A percentile compares a stretch with the other conserved stretches of the same genome.
These are phyloP conservation scores for Spatholobus suberectus DNA, from an alignment of 306 rosid genomes.

Conservation along the genomic window DNA sequence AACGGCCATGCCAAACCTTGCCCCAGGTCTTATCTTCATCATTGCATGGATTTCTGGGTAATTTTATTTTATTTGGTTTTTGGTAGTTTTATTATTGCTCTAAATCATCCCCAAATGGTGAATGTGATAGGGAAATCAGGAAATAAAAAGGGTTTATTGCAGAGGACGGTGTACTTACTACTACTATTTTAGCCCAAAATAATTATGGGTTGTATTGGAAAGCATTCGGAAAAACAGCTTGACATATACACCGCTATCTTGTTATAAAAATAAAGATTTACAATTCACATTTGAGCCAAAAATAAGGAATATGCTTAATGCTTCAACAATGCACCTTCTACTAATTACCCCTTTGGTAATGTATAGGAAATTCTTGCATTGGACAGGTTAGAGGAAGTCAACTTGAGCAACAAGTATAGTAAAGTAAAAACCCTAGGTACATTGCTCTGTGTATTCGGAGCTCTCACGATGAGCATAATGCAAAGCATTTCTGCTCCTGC, in stretches of 20 bases:
- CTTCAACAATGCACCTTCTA: neutral
- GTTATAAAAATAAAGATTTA: neutral
- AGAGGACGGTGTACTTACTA: neutral
- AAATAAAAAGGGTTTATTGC: neutral
- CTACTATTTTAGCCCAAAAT: neutral
- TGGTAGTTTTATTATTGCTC: neutral
- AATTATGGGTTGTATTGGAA: neutral
- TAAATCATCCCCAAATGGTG: neutral
- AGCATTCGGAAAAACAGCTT: neutral
- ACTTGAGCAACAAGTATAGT: conserved; percentile 63
- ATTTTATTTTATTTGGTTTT: neutral
- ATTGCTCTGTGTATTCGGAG: conserved; percentile 75
- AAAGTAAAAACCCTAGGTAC: conserved; percentile 82
- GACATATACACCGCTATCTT: neutral
- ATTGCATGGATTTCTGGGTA: conserved; percentile 87
- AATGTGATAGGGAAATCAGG: neutral
- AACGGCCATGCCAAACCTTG: conserved; percentile 94
- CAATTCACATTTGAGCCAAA: conserved; percentile 1
- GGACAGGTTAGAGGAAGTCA: conserved; percentile 81
- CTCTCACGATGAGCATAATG: conserved; percentile 78
- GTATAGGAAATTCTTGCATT: neutral
- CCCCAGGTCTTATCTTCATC: conserved; percentile 84
- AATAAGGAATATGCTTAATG: neutral
- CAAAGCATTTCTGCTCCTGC: conserved; percentile 57
- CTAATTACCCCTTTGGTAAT: neutral